Evolutionary conservation across 805 yeast species (phyloP).

Genomic region (Nakazawaea ernobii): DNA sequence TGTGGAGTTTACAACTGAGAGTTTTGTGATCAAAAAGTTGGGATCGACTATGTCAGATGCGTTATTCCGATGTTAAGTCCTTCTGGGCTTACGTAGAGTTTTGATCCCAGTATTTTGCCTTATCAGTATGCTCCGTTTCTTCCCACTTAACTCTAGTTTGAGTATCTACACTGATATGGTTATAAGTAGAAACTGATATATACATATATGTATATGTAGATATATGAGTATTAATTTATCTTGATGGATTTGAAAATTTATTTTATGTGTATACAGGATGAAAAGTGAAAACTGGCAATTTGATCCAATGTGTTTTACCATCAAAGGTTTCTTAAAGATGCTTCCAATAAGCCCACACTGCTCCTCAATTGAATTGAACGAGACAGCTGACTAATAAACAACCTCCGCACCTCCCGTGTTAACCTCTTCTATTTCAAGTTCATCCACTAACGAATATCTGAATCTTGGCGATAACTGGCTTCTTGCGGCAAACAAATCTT

Average conservation of each 20-base stretch:
- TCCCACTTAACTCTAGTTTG: no score
- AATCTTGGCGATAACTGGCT: slow-evolving; percentile 68
- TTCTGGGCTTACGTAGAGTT: no score
- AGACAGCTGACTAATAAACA: slow-evolving; percentile 27
- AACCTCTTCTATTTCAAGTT: slow-evolving; percentile 68
- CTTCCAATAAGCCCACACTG: neutral
- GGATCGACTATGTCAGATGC: no score
- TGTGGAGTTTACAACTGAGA: neutral
- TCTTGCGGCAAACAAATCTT: slow-evolving; percentile 39
- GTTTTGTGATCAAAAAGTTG: no score
- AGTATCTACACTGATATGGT: neutral
- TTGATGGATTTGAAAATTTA: neutral
- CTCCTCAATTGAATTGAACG: neutral
- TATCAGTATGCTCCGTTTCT: no score
- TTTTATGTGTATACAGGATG: neutral
- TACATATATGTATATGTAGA: no score
- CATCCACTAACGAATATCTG: slow-evolving; percentile 59
- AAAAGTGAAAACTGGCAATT: neutral
- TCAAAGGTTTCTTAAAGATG: no score
- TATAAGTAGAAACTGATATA: no score
- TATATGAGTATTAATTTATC: no score
- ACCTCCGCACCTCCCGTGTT: slow-evolving; percentile 79
- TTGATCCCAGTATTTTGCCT: no score
- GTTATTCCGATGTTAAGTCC: no score
- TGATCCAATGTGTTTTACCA: no score